These are phyloP conservation scores for Angophora floribunda DNA, from an alignment of 345 rosid species.

Conservation along the genomic window DNA sequence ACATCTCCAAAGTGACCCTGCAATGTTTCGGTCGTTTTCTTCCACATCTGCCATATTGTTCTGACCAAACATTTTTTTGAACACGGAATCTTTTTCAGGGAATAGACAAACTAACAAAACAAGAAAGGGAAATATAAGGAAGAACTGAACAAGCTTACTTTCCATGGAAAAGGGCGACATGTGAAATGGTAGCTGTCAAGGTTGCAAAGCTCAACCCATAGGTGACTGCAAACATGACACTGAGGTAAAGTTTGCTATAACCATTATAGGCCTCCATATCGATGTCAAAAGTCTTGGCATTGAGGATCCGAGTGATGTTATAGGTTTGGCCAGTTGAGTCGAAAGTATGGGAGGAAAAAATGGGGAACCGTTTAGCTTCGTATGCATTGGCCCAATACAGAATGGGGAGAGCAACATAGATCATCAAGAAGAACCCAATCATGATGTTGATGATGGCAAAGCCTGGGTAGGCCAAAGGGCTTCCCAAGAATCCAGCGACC, in stretches of 20 bases:
- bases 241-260: slow-evolving; percentile 67
- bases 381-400: slow-evolving; percentile 24
- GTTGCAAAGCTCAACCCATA: slow-evolving; percentile 68
- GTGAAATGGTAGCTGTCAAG: slow-evolving; percentile 51
- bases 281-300: slow-evolving; percentile 31
- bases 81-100: neutral
- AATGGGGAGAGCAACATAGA: slow-evolving; percentile 13
- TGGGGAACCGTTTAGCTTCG: slow-evolving; percentile 41
- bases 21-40: slow-evolving; percentile 28
- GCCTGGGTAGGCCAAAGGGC: slow-evolving; percentile 24
- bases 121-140: neutral
- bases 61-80: slow-evolving; percentile 6
- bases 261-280: slow-evolving; percentile 24
- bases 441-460: slow-evolving; percentile 18
- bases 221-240: slow-evolving; percentile 41
- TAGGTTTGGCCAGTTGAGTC: neutral
- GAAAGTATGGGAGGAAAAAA: slow-evolving; percentile 26
- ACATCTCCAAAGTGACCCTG: slow-evolving; percentile 43
- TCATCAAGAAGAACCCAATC: slow-evolving; percentile 12
- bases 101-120: neutral
- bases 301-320: slow-evolving; percentile 47
- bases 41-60: slow-evolving; percentile 58
- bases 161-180: slow-evolving; percentile 68
- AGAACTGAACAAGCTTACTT: slow-evolving; percentile 8
- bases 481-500: slow-evolving; percentile 18